Conservation (phyloP, 2,329 filamentous ascomycete genomes). For the Phaeosphaeriaceae sp. region DNA sequence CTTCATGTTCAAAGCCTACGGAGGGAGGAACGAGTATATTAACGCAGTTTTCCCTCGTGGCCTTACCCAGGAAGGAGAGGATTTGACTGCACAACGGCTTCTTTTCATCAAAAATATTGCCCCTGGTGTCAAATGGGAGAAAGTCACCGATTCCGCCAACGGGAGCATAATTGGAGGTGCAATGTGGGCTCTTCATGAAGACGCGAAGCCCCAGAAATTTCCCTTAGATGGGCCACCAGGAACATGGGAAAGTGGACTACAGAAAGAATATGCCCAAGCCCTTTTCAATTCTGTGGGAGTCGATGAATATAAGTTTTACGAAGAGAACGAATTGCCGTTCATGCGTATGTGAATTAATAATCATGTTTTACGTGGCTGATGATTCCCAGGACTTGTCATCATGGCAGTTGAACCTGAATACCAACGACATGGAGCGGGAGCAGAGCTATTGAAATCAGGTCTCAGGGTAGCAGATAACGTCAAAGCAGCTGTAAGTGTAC, state of each 20-base stretch:
- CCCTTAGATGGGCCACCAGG: slow-evolving; percentile 14
- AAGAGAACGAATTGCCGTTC: slow-evolving; percentile 9
- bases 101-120: slow-evolving; percentile 6
- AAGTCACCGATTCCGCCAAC: slow-evolving; percentile 8
- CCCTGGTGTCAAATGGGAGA: slow-evolving; percentile 9
- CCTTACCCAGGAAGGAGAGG: slow-evolving; percentile 7
- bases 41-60: slow-evolving; percentile 12
- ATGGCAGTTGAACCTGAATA: slow-evolving; percentile 9
- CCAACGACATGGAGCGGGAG: slow-evolving; percentile 11
- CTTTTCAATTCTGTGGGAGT: slow-evolving; percentile 2
- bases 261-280: slow-evolving; percentile 18
- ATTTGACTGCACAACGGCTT: slow-evolving; percentile 3
- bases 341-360: slow-evolving; percentile 6
- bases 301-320: slow-evolving; percentile 7
- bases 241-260: slow-evolving; percentile 13
- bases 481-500: slow-evolving; percentile 10
- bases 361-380: neutral
- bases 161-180: slow-evolving; percentile 13
- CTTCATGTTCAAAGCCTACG: slow-evolving; percentile 11
- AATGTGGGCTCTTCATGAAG: slow-evolving; percentile 10
- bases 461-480: slow-evolving; percentile 8
- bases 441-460: slow-evolving; percentile 7
- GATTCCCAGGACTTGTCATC: slow-evolving; percentile 9
- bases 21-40: slow-evolving; percentile 11
- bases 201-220: slow-evolving; percentile 7